Evolutionary conservation across 2,329 filamentous ascomycete genomes (phyloP).

Genomic region (Trichoderma sp.): DNA sequence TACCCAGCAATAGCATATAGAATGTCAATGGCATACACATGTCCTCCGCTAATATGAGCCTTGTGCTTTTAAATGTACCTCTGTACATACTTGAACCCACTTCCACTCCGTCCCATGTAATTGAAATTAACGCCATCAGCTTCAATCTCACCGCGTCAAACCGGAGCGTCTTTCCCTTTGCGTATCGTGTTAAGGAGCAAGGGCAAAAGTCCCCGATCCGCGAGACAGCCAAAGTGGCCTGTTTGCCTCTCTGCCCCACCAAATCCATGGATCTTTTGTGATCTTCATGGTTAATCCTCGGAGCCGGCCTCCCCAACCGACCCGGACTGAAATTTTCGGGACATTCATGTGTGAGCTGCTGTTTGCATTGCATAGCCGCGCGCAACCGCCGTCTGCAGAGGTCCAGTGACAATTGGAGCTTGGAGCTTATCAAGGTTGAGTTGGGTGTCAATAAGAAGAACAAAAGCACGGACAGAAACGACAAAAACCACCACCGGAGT

Average conservation of each 20-base stretch:
- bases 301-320: fast-evolving
- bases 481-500: background rate
- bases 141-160: background rate
- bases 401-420: background rate
- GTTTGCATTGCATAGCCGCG: background rate
- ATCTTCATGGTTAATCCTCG: background rate
- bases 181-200: background rate
- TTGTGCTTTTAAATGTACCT: background rate
- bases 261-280: background rate
- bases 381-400: background rate
- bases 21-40: background rate
- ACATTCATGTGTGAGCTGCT: background rate
- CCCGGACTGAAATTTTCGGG: background rate
- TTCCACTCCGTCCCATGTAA: background rate
- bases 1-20: background rate
- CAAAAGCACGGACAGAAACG: background rate
- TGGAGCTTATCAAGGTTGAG: background rate
- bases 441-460: background rate
- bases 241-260: background rate
- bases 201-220: background rate
- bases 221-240: background rate
- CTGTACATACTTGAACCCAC: background rate
- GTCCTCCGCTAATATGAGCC: background rate
- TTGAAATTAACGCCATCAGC: background rate
- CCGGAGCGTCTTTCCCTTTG: background rate